Evolutionary conservation across 2,329 filamentous ascomycete species (phyloP), one percentile per base, ranked within the genome.

Genomic region (Penicillium sp.): DNA sequence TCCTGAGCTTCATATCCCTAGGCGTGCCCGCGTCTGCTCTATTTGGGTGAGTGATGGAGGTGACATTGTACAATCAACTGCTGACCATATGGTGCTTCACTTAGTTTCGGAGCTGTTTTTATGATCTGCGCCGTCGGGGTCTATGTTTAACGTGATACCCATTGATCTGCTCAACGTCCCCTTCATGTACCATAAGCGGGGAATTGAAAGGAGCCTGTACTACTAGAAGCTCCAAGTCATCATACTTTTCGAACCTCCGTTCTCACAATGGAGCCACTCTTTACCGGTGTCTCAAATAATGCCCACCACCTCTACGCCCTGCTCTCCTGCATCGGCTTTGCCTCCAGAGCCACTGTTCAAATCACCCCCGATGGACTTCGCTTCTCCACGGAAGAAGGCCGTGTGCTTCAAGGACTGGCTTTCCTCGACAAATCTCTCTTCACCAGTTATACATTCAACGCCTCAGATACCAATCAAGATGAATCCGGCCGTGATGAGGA

Each of bases 41-140:
- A 53, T 81, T 96, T 74, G 91, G 87, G 91, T 97, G 83, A 64
- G 87, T 64, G 36, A 49, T 18, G 29, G 74, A 31, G 39, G 42
- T 40, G 37, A 42, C 14, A 29, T 32, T 54, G 22, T 64, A 18
- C n/a, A 14, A 14, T 16, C 10, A 10, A n/a, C 26, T 49, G 35
- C 49, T 42, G 13, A 31, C 45, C 22, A 41, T 22, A 28, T 39
- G 18, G 13, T 39, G n/a, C 20, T 32, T n/a, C 24, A 24, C 13
- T 16, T 43, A 96, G 91, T 41, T 87, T 95, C 70, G 93, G 93
- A 60, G 85, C 91, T 41, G 89, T 98, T 37, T 96, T 93, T 74
- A 95, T 96, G 86, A 97, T 98, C 74, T 98, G 93, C 73, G 93
- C 90, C 50, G 93, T 93, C 68, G 93, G 93, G 69, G 93, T 98